phyloP scores from a whole-genome alignment of 306 rosid species.

The Cucurbita pepo region DNA sequence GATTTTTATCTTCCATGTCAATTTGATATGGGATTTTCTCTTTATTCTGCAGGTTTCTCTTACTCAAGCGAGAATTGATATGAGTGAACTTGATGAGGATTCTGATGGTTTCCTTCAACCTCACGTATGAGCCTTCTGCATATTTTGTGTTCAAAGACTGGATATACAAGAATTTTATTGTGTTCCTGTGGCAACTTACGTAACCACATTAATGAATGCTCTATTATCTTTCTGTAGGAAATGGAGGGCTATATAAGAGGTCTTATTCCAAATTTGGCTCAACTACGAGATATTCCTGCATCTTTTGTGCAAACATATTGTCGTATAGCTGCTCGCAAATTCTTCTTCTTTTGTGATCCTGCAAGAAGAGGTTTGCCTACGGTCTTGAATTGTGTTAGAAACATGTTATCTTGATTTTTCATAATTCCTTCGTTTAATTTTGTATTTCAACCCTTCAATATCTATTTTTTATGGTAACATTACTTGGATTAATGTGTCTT shows the following conservation, averaged over 20 bases:
- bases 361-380: slow-evolving; percentile 78
- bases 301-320: slow-evolving; percentile 70
- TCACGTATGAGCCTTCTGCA: slow-evolving; percentile 40
- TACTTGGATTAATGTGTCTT: not conserved
- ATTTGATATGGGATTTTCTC: not conserved
- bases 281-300: slow-evolving; percentile 66
- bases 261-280: slow-evolving; percentile 93
- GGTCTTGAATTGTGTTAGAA: not conserved
- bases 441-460: not conserved
- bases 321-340: slow-evolving; percentile 91
- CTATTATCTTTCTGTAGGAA: slow-evolving; percentile 35
- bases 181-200: not conserved
- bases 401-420: not conserved
- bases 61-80: slow-evolving; percentile 96
- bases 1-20: not conserved
- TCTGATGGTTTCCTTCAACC: slow-evolving; percentile 95
- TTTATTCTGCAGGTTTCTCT: slow-evolving; percentile 72
- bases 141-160: slow-evolving; percentile 10
- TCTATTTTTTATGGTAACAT: not conserved
- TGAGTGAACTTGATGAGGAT: slow-evolving; percentile 98
- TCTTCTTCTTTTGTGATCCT: slow-evolving; percentile 97
- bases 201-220: not conserved
- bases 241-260: slow-evolving; percentile 91
- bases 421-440: not conserved
- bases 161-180: not conserved